These are phyloP conservation scores for Coriolopsis trogii DNA, from an alignment of 1,284 basidiomycete genomes.

Conservation along the genomic window DNA sequence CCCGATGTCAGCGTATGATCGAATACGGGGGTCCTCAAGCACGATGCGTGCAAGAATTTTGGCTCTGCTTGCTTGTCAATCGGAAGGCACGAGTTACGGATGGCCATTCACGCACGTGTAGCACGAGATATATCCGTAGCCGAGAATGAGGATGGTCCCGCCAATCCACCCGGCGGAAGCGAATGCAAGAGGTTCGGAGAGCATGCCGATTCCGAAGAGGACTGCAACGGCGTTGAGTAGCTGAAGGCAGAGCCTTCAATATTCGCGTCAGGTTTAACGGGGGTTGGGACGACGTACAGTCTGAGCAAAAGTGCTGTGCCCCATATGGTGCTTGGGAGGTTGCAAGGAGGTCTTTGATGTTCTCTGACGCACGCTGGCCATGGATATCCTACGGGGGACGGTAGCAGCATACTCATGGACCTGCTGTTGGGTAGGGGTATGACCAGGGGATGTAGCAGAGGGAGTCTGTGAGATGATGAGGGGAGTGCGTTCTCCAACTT, in stretches of 20 bases:
- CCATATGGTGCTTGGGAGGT: conserved; percentile 32
- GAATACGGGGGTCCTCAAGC: conserved; percentile 65
- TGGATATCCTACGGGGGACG: conserved; percentile 13
- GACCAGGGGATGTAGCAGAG: conserved; percentile 31
- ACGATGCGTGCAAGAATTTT: conserved; percentile 85
- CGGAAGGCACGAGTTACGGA: background rate
- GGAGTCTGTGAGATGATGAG: conserved; percentile 45
- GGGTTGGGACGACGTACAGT: conserved; percentile 55
- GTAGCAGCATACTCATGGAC: conserved; percentile 11
- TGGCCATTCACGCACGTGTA: conserved; percentile 73
- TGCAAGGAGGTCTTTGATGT: conserved; percentile 9
- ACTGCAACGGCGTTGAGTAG: conserved; percentile 92
- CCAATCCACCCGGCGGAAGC: conserved; percentile 86
- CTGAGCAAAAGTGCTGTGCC: conserved; percentile 81
- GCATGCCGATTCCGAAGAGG: conserved; percentile 86
- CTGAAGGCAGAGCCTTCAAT: conserved; percentile 39
- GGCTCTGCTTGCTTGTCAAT: conserved; percentile 50
- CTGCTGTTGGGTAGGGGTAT: background rate
- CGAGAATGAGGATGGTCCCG: conserved; percentile 74
- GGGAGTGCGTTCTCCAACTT: conserved; percentile 39
- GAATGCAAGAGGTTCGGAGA: conserved; percentile 89
- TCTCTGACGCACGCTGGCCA: conserved; percentile 22
- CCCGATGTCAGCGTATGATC: conserved; percentile 89
- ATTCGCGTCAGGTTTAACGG: no score
- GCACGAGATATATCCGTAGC: conserved; percentile 82